These are phyloP conservation scores for Penicillium coffeae DNA, from an alignment of 495 filamentous ascomycete species.

Conservation along the genomic window DNA sequence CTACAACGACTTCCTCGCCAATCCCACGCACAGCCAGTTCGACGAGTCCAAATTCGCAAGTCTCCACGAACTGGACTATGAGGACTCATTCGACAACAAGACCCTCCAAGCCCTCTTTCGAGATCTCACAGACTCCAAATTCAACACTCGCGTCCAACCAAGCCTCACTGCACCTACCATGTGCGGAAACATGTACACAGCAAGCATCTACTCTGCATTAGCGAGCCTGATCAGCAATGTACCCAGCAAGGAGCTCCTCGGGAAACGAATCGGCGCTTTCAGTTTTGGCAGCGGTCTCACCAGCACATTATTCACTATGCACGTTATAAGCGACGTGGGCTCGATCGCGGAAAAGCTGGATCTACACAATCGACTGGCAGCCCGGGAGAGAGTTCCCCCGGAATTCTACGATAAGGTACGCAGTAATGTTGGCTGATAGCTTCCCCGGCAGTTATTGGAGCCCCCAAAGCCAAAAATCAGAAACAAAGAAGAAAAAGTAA, in stretches of 20 bases:
- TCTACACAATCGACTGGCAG: conserved; percentile 61
- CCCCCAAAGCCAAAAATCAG: no score
- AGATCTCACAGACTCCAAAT: neutral
- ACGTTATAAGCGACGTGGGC: conserved; percentile 61
- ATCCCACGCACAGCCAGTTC: conserved; percentile 1
- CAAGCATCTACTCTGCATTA: conserved; percentile 9
- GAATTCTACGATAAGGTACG: conserved; percentile 71
- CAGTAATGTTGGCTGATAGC: neutral
- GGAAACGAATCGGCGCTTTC: conserved; percentile 76
- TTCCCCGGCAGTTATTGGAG: no score
- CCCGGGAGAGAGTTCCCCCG: conserved; percentile 61
- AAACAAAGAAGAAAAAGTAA: no score
- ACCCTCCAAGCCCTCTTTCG: conserved; percentile 2
- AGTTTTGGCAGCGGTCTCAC: conserved; percentile 84
- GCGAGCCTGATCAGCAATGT: conserved; percentile 11
- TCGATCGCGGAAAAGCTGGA: conserved; percentile 63
- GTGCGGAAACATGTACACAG: conserved; percentile 17
- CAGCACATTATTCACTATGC: conserved; percentile 65
- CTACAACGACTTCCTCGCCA: conserved; percentile 85
- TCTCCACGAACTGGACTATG: conserved; percentile 2
- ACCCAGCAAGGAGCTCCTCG: conserved; percentile 55
- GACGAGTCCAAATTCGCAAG: neutral
- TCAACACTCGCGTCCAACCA: conserved; percentile 4
- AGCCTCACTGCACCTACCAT: conserved; percentile 9
- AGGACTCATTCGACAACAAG: conserved; percentile 5